Conservation (phyloP, 331 rosid species). For the Acacia concinna region DNA sequence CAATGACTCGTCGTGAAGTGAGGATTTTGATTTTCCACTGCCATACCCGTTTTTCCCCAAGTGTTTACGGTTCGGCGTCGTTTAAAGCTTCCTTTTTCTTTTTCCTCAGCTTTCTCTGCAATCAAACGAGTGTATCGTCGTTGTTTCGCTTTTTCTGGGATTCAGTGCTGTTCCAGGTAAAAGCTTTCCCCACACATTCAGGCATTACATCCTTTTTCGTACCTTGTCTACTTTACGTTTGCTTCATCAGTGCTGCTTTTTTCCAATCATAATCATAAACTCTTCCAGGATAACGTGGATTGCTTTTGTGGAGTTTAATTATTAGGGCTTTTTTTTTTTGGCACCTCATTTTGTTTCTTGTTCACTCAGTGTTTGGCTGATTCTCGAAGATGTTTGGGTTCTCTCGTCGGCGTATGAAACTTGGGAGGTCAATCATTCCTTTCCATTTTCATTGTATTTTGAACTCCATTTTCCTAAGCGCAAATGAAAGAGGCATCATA, state of each 20-base stretch:
- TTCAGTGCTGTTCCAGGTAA: neutral
- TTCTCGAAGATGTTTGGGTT: conserved; percentile 66
- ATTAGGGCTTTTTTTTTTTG: conserved; percentile 27
- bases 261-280: neutral
- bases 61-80: neutral
- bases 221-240: neutral
- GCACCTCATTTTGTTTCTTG: conserved; percentile 3
- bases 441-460: neutral
- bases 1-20: neutral
- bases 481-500: neutral
- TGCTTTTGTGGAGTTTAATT: conserved; percentile 29
- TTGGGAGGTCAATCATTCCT: conserved; percentile 56
- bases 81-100: neutral
- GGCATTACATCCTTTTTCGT: neutral
- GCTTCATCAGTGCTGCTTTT: neutral
- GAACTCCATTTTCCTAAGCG: no score
- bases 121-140: neutral
- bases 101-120: neutral
- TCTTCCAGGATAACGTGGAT: conserved; percentile 41
- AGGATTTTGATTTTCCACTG: neutral
- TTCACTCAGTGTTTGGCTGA: conserved; percentile 22
- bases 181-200: neutral
- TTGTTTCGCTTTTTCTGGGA: neutral
- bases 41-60: neutral
- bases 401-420: conserved; percentile 87